Evolutionary conservation across 768 basidiomycete genomes (phyloP), one percentile per base, ranked within the genome.

Genomic region (Polyporus arcularius): DNA sequence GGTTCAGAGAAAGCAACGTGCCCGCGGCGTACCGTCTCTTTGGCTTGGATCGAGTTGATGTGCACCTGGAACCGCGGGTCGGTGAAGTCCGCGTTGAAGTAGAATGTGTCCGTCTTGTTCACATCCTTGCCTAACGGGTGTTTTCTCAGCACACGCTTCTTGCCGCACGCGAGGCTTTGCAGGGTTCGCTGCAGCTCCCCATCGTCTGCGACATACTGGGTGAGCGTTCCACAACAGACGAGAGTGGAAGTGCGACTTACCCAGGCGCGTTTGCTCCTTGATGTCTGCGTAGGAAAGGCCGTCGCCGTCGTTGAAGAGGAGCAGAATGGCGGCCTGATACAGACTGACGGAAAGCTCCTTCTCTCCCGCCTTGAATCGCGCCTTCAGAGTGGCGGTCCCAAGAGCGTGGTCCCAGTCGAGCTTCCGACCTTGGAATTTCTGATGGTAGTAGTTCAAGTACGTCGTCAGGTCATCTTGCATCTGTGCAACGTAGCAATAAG

Each of bases 11-110:
- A 31, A 8, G 53, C 6, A 6, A 48, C 3, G 42, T 43, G 47
- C 26, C 47, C 10, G n/a, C 15, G 11, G 76, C 89, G 61, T 69
- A 96, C 94, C 62, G 94, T 87, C 65, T 96, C 90, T 70, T 95
- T 95, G 15, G 88, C 90, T 73, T 98, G 97, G 50, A 99, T 96
- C 21, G 95, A 92, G 70, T 95, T 96, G 76, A 98, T 96, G 74
- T 92, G 92, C 42, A 99, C 83, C 67, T 88, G 92, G 39, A 85
- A 75, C 43, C 85, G 81, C 7, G 88, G 80, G 67, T 96, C 90
- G 31, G 85, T 85, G 73, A 98, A 98, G 9, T 85, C 85, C 35
- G 82, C 76, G 72, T 98, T 97, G 78, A 89, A 94, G 35, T 75
- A 74, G 72, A 99, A 98, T 46, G 82, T 71, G 68, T 98, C 97